A percentile compares a stretch with the other conserved stretches of the same genome.
phyloP scores from a whole-genome alignment of 2,329 filamentous ascomycete species.

The Penicillium digitatum region DNA sequence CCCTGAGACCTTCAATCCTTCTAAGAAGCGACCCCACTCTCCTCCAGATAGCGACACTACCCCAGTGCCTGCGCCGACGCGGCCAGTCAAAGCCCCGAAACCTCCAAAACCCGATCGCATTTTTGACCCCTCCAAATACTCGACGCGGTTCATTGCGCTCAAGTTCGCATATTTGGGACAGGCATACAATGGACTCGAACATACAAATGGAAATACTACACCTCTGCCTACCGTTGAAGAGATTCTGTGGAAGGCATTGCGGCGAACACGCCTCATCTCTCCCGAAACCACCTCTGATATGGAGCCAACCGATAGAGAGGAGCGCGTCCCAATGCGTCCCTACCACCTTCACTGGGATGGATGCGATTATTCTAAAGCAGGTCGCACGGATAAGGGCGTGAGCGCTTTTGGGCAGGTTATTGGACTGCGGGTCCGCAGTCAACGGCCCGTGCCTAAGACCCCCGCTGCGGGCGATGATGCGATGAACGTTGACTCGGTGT shows the following conservation, averaged over 20 bases:
- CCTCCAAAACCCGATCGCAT: slow-evolving; percentile 34
- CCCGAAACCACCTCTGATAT: slow-evolving; percentile 51
- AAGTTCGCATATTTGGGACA: slow-evolving; percentile 93
- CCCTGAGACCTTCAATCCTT: slow-evolving; percentile 1
- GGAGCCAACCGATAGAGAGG: slow-evolving; percentile 40
- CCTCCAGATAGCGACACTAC: slow-evolving; percentile 25
- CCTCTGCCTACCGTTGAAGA: slow-evolving; percentile 82
- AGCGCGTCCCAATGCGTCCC: slow-evolving; percentile 37
- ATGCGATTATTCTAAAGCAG: slow-evolving; percentile 92
- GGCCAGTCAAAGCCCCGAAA: slow-evolving; percentile 38
- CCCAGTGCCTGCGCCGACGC: slow-evolving; percentile 20
- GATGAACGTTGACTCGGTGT: slow-evolving; percentile 29
- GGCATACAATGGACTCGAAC: slow-evolving; percentile 89
- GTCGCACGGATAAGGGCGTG: slow-evolving; percentile 86
- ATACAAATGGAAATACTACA: slow-evolving; percentile 66
- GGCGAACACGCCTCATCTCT: slow-evolving; percentile 76
- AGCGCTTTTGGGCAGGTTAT: slow-evolving; percentile 97
- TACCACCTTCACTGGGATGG: slow-evolving; percentile 68
- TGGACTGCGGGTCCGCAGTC: slow-evolving; percentile 75
- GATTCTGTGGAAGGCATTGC: slow-evolving; percentile 85
- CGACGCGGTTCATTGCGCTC: slow-evolving; percentile 78
- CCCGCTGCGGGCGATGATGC: slow-evolving; percentile 19
- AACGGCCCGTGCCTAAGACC: slow-evolving; percentile 53
- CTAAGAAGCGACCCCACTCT: slow-evolving; percentile 18
- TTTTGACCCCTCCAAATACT: slow-evolving; percentile 77